Evolutionary conservation across 1,139 yeast species (phyloP), one percentile per base, ranked within the genome.

Genomic region (Geotrichum phurueaensis): DNA sequence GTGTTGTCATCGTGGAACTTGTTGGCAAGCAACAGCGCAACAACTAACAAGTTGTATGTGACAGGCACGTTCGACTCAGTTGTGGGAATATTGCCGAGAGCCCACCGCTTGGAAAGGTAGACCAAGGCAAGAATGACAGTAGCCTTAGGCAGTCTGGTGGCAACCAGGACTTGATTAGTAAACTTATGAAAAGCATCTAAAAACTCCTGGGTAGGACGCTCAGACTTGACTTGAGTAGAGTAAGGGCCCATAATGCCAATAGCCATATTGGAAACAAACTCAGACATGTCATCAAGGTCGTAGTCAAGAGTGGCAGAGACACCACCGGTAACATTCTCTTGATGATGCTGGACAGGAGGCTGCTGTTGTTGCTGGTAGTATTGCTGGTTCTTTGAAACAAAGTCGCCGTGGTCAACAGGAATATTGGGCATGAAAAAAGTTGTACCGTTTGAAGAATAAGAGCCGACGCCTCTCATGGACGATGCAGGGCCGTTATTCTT

Each of bases 1-100:
- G 98, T 94, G 75, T 92, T 91, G 76, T 94, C 99, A 74, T 94
- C 98, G 71, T 92, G 91, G 73, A 91, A 89, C 75, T 94, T 94
- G 77, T 94, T 94, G 53, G 97, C 96, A 65, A 94, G 79, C 50
- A 94, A 82, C 55, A 94, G 79, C 1, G 96, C 81, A 36, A 87
- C 81, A 54, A 87, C 85, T 60, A 90, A 77, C 69, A 83, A 80
- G 65, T 83, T 80, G 68, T 87, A 89, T 56, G 70, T 70, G 52
- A 60, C 68, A 52, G 69, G 69, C 25, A 72, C 67, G 45, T 64
- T 67, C 47, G 74, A 71, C 15, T 54, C 70, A 67, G 56, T 64
- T 52, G 36, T 71, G 65, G 53, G 63, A 27, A 68, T 62, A 53
- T 64, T 63, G 13, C 69, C 70, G 63, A 72, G 67, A 53, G 74